These are phyloP conservation scores for Cymbopogon flexuosus DNA, from an alignment of 202 grass and related monocot genomes.

Conservation along the genomic window DNA sequence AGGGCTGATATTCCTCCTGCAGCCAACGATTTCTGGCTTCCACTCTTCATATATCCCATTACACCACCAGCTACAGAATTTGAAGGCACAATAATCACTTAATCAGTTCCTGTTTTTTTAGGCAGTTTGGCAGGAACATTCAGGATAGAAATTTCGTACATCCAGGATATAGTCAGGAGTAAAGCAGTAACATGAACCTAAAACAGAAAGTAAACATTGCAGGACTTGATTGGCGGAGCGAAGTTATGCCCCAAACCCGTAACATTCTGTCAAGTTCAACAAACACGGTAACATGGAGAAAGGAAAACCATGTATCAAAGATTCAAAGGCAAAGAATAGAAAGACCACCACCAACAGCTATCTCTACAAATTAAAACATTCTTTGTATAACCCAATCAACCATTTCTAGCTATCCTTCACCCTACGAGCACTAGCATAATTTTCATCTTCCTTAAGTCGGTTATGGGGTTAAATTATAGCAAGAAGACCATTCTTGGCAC, in stretches of 20 bases:
- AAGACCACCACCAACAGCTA: background rate
- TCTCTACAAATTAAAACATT: background rate
- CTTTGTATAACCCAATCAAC: background rate
- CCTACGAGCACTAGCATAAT: too few species aligned
- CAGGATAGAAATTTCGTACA: too few species aligned
- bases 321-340: background rate
- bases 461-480: too few species aligned
- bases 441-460: too few species aligned
- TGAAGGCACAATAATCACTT: background rate
- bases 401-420: background rate
- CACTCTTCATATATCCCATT: slow-evolving; percentile 83
- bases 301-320: too few species aligned
- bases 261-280: background rate
- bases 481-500: background rate
- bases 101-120: background rate
- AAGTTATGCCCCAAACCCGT: background rate
- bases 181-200: background rate
- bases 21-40: slow-evolving; percentile 82
- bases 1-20: slow-evolving; percentile 77
- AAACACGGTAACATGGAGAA: background rate
- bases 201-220: background rate
- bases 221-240: background rate
- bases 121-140: background rate
- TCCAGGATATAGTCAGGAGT: background rate
- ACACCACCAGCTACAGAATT: slow-evolving; percentile 56